Evolutionary conservation across 169 alveolate species (phyloP), one percentile per base, ranked within the genome.

Genomic region (Babesia sp.): DNA sequence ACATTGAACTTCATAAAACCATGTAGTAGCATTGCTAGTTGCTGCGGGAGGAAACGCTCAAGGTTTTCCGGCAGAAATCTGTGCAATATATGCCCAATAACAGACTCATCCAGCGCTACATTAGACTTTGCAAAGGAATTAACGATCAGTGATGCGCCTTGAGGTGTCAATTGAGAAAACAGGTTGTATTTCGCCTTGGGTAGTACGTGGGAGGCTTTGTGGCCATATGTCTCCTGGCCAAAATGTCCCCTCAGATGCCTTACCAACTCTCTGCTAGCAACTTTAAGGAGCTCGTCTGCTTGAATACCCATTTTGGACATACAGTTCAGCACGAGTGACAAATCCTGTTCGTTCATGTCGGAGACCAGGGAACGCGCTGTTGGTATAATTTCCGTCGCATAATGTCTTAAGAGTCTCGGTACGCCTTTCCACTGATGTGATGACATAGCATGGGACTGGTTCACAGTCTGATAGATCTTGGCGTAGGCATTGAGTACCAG

Each of bases 321-420:
- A 34, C 79, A 48, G 48, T 80, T 80, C 26, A 80, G 61, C 29
- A 80, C 77, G 34, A 80, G 63, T 6, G 88, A 80, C 60, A 80
- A 64, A 45, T 80, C 88, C 59, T 80, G 88, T 53, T 80, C 88
- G 34, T 80, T 80, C 83, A 80, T 80, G 22, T 53, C 24, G 39
- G 53, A n/a, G 5, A 78, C 69, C 56, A 63, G 33, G 22, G 50
- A 28, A 28, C 48, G 48, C 14, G 82, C 81, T 28, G 31, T 48
- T 0, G 60, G 72, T 37, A 75, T 31, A 48, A 75, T 24, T 56
- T 75, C 78, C 57, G 58, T 34, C 16, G 42, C 85, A 56, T 64
- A 75, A 5, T 29, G 22, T 11, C 48, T 29, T 44, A 64, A 48
- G 36, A n/a, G 12, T 39, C 61, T 31, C 39, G 37, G 48, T 31